Evolutionary conservation across 2,329 filamentous ascomycete species (phyloP).

Genomic region (Pleoardoris graminearum): DNA sequence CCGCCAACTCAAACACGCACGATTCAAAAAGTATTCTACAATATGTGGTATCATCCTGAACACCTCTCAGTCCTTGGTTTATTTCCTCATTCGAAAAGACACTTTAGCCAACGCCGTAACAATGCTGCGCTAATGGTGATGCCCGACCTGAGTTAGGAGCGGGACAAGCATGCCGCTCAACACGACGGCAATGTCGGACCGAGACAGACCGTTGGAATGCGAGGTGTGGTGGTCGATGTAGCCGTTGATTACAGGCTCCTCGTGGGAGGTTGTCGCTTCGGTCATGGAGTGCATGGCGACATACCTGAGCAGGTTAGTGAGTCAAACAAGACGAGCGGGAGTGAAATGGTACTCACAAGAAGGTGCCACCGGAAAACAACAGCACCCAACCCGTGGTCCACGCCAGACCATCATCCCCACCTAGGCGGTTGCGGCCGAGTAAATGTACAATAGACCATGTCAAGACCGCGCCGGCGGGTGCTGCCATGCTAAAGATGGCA

Average conservation of each 20-base stretch:
- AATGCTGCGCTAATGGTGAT: conserved; percentile 55
- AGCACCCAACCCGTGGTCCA: conserved; percentile 94
- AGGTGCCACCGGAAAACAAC: conserved; percentile 94
- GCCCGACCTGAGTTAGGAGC: conserved; percentile 75
- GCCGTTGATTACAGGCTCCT: conserved; percentile 47
- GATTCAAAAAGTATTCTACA: background rate
- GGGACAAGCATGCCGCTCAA: conserved; percentile 78
- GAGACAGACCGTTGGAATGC: conserved; percentile 55
- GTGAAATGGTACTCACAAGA: conserved; percentile 72
- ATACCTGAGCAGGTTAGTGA: conserved; percentile 62
- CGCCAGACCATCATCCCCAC: conserved; percentile 64
- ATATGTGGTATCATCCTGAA: conserved; percentile 7
- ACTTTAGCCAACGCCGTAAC: conserved; percentile 1
- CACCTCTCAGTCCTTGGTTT: background rate
- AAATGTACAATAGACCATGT: conserved; percentile 82
- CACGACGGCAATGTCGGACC: conserved; percentile 61
- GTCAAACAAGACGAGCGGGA: background rate
- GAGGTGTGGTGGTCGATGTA: conserved; percentile 58
- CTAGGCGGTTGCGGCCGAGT: conserved; percentile 64
- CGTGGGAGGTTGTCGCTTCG: conserved; percentile 59
- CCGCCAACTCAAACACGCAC: background rate
- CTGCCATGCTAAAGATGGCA: conserved; percentile 87
- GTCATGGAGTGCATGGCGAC: conserved; percentile 99
- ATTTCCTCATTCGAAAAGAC: background rate
- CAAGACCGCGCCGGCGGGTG: conserved; percentile 78